Evolutionary conservation across 805 yeast species (phyloP).

Genomic region (Hanseniaspora lachancei): DNA sequence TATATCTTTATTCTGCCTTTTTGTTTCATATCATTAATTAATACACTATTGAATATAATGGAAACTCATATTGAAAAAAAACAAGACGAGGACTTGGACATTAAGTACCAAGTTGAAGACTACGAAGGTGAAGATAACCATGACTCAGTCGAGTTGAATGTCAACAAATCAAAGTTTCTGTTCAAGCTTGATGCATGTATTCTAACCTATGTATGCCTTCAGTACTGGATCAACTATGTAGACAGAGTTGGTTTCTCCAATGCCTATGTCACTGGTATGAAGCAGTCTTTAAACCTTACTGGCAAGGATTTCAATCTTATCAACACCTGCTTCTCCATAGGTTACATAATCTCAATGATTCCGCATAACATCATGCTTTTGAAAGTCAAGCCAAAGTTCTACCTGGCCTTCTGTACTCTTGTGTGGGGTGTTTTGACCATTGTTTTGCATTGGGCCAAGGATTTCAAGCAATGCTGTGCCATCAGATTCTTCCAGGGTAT

Average conservation of each 20-base stretch:
- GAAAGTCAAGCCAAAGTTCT: conserved; percentile 41
- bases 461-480: conserved; percentile 39
- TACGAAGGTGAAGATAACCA: background rate
- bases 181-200: conserved; percentile 26
- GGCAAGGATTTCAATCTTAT: conserved; percentile 40
- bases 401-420: conserved; percentile 42
- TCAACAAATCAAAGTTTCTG: conserved; percentile 15
- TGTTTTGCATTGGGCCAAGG: conserved; percentile 36
- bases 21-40: background rate
- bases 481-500: conserved; percentile 49
- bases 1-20: background rate
- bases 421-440: conserved; percentile 47
- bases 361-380: conserved; percentile 46
- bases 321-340: conserved; percentile 46
- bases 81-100: background rate
- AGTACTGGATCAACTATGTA: conserved; percentile 38
- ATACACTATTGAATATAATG: background rate
- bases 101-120: background rate
- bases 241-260: conserved; percentile 44
- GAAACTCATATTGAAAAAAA: background rate
- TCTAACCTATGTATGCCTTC: conserved; percentile 26
- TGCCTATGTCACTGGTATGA: conserved; percentile 60
- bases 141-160: background rate
- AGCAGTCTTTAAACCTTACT: conserved; percentile 37
- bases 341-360: conserved; percentile 47